Evolutionary conservation across 2,329 filamentous ascomycete genomes (phyloP), one percentile per base, ranked within the genome.

Genomic region (Penicillium sp.): DNA sequence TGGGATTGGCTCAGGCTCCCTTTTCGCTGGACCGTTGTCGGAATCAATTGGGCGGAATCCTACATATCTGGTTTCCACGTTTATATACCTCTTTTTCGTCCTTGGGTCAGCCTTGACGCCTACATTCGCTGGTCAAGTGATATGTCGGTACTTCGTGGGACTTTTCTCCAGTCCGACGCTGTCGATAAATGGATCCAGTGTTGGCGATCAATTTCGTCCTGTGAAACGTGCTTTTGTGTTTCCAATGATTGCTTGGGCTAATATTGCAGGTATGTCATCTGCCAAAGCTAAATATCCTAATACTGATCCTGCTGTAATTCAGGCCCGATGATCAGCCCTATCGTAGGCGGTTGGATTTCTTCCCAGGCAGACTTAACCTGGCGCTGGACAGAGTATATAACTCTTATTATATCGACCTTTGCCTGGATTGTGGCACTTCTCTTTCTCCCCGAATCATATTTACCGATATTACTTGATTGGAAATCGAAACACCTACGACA

Each of bases 111-210:
- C 26, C 17, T 28, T 30, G 1, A 51, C 49, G 49, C 26, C 49
- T 17, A 51, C 49, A 10, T 44, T 55, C 37, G 24, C 19, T 2
- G 37, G 33, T n/a, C 49, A 51, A 17, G 26, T 51, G 9, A 22
- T 33, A 19, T 51, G 49, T 15, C 26, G 26, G 7, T 33, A 33
- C 26, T 51, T 51, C 28, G 49, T 51, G 49, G 49, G 49, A 19
- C 49, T 51, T n/a, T 51, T 51, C 49, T 51, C 49, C 8, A 51
- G 49, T 35, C 22, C 49, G 28, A 51, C 49, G n/a, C 28, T 33
- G 10, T 51, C 49, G 17, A 51, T 51, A 17, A 51, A 51, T 30
- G 24, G 49, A 35, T 51, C 49, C 30, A 51, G 49, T 26, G 49
- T 51, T 28, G 26, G 49, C 17, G 49, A 51, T 51, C 49, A 51